Conservation (phyloP, 805 yeast genomes). For the Cyberlindnera suaveolens region DNA sequence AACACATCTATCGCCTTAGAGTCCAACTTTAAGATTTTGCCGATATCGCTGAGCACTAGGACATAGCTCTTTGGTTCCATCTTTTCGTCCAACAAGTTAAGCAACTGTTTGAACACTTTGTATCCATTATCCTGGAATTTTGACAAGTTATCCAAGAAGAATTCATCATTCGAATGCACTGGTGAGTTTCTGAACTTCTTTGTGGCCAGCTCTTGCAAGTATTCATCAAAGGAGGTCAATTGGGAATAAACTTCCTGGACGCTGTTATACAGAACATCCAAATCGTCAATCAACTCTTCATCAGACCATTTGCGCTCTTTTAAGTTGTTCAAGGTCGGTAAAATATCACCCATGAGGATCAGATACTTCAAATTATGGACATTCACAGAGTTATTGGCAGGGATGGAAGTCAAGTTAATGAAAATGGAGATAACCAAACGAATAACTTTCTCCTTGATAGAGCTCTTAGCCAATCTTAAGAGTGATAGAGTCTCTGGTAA, state of each 20-base stretch:
- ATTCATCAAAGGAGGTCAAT: slow-evolving; percentile 90
- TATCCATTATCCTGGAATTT: slow-evolving; percentile 75
- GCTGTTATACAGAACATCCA: slow-evolving; percentile 48
- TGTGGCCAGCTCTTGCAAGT: slow-evolving; percentile 74
- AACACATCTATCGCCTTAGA: slow-evolving; percentile 57
- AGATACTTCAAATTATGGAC: slow-evolving; percentile 57
- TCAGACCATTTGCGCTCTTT: slow-evolving; percentile 91
- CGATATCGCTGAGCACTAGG: slow-evolving; percentile 62
- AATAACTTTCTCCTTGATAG: slow-evolving; percentile 88
- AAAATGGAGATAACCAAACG: slow-evolving; percentile 76
- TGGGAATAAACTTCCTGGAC: slow-evolving; percentile 68
- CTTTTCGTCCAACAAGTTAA: slow-evolving; percentile 41
- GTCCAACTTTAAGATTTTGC: slow-evolving; percentile 50
- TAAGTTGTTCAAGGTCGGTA: slow-evolving; percentile 59
- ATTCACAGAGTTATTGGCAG: slow-evolving; percentile 28
- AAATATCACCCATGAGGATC: slow-evolving; percentile 67
- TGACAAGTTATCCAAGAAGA: slow-evolving; percentile 80
- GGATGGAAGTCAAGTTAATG: slow-evolving; percentile 45
- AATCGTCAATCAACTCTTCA: slow-evolving; percentile 77
- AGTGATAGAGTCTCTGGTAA: slow-evolving; percentile 38
- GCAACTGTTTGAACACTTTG: slow-evolving; percentile 59
- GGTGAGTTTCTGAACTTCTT: slow-evolving; percentile 84
- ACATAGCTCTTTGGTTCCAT: slow-evolving; percentile 38
- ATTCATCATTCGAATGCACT: slow-evolving; percentile 80
- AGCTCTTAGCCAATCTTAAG: slow-evolving; percentile 57